Base-by-base conservation (phyloP, 2,329 filamentous ascomycete species). In the Domatiomyces catenatus region DNA sequence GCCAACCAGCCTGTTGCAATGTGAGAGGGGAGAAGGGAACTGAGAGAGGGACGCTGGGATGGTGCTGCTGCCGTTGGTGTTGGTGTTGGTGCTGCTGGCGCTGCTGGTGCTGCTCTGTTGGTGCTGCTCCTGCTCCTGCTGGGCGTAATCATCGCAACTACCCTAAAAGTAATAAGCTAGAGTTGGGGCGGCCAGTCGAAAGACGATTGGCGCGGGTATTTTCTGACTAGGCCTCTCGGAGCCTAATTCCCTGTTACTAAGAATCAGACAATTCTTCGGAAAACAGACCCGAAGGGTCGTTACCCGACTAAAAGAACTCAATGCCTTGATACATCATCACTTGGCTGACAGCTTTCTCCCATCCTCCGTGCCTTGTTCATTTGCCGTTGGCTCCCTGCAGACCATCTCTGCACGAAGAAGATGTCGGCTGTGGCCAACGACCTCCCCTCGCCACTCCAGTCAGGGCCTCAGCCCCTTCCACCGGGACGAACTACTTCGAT, bases 401-500 rank as follows among this genome's bases (percentile, higher is more conserved):
- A 3, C 2, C 10, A 15, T 15, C 10, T 39, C 8, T 39, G 32
- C 15, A 15, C 32, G 22, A 24, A 24, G 3, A 39, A 39, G 32
- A 39, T 39, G 32, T 39, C 32, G 32, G 15, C 32, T 12, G 12
- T 39, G 12, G 32, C 32, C 32, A 39, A 39, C 32, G 32, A 39
- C 32, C 32, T 39, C 5, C 32, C 32, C 32, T 39, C 32, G 1
- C 32, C 32, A 12, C 32, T 15, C 15, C 32, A 39, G 32, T 39
- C 32, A 15, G 12, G 2, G 5, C 32, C 32, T 2, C 32, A 39
- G 12, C 32, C 32, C 15, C 32, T 39, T 12, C 32, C 8, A 5
- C 10, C 32, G 10, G 32, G 10, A 15, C 32, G 32, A 15, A 39
- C 32, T 39, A 39, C 32, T 39, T 49, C 53, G n/a, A 43, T 55